A percentile compares a stretch with the other conserved stretches of the same genome.
Evolutionary conservation across 2,329 filamentous ascomycete genomes (phyloP).

Genomic region (Waltergamsia citrina): DNA sequence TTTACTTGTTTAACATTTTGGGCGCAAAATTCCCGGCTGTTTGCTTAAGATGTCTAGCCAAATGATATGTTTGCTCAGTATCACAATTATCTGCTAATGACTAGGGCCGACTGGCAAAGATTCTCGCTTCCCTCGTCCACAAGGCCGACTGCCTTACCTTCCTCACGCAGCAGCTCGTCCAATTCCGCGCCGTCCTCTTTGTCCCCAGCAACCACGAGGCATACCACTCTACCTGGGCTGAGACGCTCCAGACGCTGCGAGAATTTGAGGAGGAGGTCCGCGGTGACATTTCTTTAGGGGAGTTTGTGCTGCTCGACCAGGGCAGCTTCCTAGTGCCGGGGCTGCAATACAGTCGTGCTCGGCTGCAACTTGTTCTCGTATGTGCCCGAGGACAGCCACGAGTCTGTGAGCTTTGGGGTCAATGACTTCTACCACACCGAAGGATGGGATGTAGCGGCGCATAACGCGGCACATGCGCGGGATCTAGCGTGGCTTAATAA

Average conservation of each 20-base stretch:
- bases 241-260: constrained; percentile 15
- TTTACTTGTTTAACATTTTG: no score
- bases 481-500: constrained; percentile 34
- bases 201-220: constrained; percentile 49
- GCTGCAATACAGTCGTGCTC: constrained; percentile 17
- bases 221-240: constrained; percentile 29
- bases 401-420: constrained; percentile 29
- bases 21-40: no score
- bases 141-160: constrained; percentile 34
- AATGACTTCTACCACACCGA: constrained; percentile 42
- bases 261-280: constrained; percentile 18
- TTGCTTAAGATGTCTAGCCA: no score
- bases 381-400: constrained; percentile 24
- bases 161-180: constrained; percentile 32
- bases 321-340: constrained; percentile 15
- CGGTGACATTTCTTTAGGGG: constrained; percentile 7
- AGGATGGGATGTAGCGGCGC: constrained; percentile 25
- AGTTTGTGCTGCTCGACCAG: constrained; percentile 3
- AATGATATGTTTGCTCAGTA: no score
- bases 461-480: constrained; percentile 23
- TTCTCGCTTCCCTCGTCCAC: no score
- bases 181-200: constrained; percentile 40
- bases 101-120: no score
- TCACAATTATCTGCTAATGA: no score
- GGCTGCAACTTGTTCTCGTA: constrained; percentile 37